phyloP scores from a whole-genome alignment of 345 rosid species.

The Moricandia moricandioides region DNA sequence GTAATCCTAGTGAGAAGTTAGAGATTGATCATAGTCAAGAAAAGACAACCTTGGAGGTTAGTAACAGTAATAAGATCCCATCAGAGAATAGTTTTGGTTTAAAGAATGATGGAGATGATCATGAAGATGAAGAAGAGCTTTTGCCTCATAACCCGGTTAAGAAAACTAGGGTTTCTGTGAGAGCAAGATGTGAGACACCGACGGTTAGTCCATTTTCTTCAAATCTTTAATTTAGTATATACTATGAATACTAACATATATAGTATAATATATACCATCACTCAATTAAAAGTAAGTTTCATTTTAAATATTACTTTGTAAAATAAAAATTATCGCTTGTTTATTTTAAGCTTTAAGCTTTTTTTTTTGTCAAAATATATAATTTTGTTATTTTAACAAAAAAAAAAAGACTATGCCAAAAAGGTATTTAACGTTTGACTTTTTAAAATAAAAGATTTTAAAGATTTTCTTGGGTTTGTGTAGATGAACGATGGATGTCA shows the following conservation, averaged over 20 bases:
- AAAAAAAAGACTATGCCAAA: background rate
- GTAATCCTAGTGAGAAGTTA: constrained; percentile 34
- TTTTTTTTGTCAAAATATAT: background rate
- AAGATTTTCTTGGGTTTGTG: background rate
- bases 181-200: constrained; percentile 81
- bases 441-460: background rate
- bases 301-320: background rate
- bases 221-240: background rate
- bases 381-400: background rate
- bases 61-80: constrained; percentile 16
- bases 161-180: constrained; percentile 86
- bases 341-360: background rate
- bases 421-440: background rate
- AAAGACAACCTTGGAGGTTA: constrained; percentile 2
- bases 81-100: constrained; percentile 33
- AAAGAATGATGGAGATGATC: constrained; percentile 29
- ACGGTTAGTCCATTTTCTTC: constrained; percentile 54
- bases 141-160: constrained; percentile 60
- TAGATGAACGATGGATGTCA: constrained; percentile 97
- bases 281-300: background rate
- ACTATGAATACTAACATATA: background rate
- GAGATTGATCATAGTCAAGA: constrained; percentile 22
- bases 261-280: background rate
- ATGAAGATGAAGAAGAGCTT: constrained; percentile 54
- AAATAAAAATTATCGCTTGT: background rate